phyloP scores from a whole-genome alignment of 2,329 filamentous ascomycete genomes.

The Clonostachys chloroleuca region DNA sequence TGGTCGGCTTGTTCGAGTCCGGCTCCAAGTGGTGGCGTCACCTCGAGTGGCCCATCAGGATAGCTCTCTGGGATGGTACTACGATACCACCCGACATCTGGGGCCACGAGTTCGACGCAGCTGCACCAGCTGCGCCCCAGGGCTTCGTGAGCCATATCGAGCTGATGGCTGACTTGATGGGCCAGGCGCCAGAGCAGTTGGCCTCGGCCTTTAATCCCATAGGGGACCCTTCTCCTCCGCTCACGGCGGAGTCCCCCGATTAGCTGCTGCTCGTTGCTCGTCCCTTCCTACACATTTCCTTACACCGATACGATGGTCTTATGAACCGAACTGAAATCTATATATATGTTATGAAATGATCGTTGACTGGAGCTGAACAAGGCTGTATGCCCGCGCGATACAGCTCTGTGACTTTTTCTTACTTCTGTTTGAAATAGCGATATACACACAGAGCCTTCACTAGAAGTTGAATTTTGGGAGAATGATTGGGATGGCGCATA shows the following conservation, averaged over 20 bases:
- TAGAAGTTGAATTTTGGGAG: background rate
- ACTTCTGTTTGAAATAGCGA: no score
- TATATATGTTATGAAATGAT: no score
- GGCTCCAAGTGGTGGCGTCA: conserved; percentile 58
- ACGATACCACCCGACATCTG: conserved; percentile 52
- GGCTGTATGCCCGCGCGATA: no score
- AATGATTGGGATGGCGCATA: background rate
- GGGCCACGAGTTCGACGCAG: conserved; percentile 44
- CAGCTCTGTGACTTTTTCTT: no score
- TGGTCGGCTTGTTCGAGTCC: conserved; percentile 54
- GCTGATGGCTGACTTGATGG: conserved; percentile 29
- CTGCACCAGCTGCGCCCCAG: background rate
- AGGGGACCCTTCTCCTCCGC: conserved; percentile 18
- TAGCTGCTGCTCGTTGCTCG: background rate
- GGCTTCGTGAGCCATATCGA: conserved; percentile 27
- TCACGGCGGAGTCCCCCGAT: conserved; percentile 23
- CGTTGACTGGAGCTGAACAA: no score
- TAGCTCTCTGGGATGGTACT: conserved; percentile 50
- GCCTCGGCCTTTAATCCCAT: conserved; percentile 5
- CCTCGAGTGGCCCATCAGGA: conserved; percentile 55
- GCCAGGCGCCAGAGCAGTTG: conserved; percentile 16
- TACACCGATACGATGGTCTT: no score
- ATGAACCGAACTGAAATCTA: no score
- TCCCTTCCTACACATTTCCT: no score
- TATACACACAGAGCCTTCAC: background rate